A percentile compares a stretch with the other conserved stretches of the same genome.
These are phyloP conservation scores for Panaeolus cyanescens DNA, from an alignment of 768 basidiomycete species.

Conservation along the genomic window DNA sequence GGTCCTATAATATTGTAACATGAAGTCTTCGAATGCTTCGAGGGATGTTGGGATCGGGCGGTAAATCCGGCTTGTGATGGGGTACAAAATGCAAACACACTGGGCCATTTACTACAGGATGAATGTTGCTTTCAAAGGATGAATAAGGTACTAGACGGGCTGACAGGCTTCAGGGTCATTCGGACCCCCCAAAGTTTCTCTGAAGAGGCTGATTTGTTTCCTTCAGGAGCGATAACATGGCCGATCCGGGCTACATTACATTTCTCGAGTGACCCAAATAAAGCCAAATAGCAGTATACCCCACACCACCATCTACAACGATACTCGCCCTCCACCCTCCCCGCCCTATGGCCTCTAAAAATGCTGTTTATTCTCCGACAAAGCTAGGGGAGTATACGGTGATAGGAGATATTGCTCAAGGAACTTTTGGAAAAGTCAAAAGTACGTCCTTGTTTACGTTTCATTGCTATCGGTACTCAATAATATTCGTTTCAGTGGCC, in stretches of 20 bases:
- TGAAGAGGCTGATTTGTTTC: constrained; percentile 1
- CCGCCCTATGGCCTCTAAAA: constrained; percentile 32
- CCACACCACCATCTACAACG: constrained; percentile 4
- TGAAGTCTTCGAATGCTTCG: not conserved
- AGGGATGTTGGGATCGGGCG: not conserved
- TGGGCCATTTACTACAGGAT: not conserved
- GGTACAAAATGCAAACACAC: not conserved
- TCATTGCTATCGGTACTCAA: constrained; percentile 14
- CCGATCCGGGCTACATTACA: constrained; percentile 3
- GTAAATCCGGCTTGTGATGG: not conserved
- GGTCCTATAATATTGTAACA: not conserved
- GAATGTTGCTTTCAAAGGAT: not conserved
- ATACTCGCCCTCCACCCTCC: constrained; percentile 3
- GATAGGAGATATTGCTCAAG: constrained; percentile 87
- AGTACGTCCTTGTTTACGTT: constrained; percentile 56
- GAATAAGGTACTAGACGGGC: not conserved
- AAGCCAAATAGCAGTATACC: constrained; percentile 6
- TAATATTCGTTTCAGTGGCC: constrained; percentile 63
- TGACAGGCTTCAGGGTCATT: not conserved
- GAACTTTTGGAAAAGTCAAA: constrained; percentile 99
- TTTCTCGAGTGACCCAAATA: constrained; percentile 10
- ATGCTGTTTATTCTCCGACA: constrained; percentile 51
- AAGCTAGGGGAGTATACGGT: constrained; percentile 93
- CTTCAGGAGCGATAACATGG: constrained; percentile 1
- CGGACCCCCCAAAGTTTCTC: not conserved